phyloP scores from a whole-genome alignment of 495 filamentous ascomycete genomes.

The Niebla homalea region DNA sequence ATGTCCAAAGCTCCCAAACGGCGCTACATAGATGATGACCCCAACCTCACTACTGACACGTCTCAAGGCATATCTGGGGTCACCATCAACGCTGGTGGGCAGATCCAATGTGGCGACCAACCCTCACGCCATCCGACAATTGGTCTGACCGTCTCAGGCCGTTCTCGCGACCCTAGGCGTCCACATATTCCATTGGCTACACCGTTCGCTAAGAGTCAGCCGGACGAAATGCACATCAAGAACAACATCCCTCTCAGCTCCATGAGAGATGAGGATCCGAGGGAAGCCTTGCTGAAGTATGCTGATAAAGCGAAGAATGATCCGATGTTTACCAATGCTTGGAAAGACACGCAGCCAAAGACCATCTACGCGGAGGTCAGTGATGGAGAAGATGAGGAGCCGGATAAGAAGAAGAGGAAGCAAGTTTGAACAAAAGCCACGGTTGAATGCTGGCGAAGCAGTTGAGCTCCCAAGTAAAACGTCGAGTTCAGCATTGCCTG shows the following conservation, averaged over 20 bases:
- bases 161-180: constrained; percentile 60
- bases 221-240: constrained; percentile 78
- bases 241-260: constrained; percentile 76
- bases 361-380: constrained; percentile 88
- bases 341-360: constrained; percentile 83
- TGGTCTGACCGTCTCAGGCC: constrained; percentile 68
- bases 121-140: constrained; percentile 56
- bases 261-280: constrained; percentile 96
- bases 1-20: constrained; percentile 91
- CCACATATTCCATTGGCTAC: constrained; percentile 76
- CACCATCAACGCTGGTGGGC: constrained; percentile 56
- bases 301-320: constrained; percentile 88
- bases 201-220: constrained; percentile 81
- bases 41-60: constrained; percentile 69
- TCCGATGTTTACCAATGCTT: constrained; percentile 85
- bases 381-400: constrained; percentile 69
- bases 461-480: too few species aligned
- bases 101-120: constrained; percentile 35
- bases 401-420: constrained; percentile 56
- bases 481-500: too few species aligned
- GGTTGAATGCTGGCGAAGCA: not conserved
- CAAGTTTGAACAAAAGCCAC: not conserved
- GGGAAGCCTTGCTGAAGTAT: constrained; percentile 89
- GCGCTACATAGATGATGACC: constrained; percentile 87
- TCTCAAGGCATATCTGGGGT: constrained; percentile 70